Evolutionary conservation across 805 yeast genomes (phyloP).

Genomic region (Lachancea thermotolerans): DNA sequence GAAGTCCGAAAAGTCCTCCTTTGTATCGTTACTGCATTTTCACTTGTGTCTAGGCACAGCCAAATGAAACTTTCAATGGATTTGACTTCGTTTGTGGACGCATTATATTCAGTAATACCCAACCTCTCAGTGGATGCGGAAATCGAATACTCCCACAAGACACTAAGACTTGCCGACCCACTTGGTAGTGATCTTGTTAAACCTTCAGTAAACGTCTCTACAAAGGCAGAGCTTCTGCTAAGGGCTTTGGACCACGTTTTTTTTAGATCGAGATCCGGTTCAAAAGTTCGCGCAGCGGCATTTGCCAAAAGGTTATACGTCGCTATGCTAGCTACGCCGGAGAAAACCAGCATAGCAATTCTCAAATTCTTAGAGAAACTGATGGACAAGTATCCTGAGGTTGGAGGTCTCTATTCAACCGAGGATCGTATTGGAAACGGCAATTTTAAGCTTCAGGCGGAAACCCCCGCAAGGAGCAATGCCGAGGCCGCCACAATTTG

Average conservation of each 20-base stretch:
- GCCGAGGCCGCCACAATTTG: conserved; percentile 85
- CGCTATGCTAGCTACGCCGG: conserved; percentile 70
- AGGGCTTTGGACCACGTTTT: conserved; percentile 76
- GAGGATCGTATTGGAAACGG: conserved; percentile 88
- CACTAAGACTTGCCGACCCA: conserved; percentile 78
- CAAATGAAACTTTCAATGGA: conserved; percentile 72
- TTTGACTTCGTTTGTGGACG: conserved; percentile 69
- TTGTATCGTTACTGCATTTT: conserved; percentile 85
- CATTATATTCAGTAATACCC: conserved; percentile 62
- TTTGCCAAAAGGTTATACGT: conserved; percentile 76
- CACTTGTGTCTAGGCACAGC: conserved; percentile 69
- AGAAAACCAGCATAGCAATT: conserved; percentile 73
- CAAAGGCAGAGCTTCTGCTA: conserved; percentile 78
- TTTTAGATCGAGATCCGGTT: conserved; percentile 65
- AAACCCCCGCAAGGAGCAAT: conserved; percentile 68
- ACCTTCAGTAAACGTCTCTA: conserved; percentile 78
- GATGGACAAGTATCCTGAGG: conserved; percentile 59
- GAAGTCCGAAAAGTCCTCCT: conserved; percentile 69
- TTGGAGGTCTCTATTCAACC: conserved; percentile 73
- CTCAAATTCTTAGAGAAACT: conserved; percentile 74
- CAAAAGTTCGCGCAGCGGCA: conserved; percentile 62
- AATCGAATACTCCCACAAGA: conserved; percentile 76
- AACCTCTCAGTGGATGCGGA: conserved; percentile 73
- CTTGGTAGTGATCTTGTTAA: conserved; percentile 40
- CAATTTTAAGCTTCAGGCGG: conserved; percentile 54